phyloP scores from a whole-genome alignment of 345 rosid species.

The Citrus trifoliata region DNA sequence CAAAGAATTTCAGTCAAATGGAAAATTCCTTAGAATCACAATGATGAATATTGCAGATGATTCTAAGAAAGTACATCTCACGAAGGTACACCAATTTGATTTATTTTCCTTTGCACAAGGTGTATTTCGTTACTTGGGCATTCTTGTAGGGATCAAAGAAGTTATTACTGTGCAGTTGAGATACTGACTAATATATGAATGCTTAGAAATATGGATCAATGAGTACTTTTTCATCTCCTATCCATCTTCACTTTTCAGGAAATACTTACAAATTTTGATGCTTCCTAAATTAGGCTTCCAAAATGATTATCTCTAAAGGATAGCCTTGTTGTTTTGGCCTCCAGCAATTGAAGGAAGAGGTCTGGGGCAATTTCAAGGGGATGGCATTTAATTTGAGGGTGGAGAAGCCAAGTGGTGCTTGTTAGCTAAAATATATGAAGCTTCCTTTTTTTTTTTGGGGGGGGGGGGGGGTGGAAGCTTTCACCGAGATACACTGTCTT shows the following conservation, averaged over 20 bases:
- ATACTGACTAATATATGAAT: background rate
- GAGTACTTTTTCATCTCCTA: background rate
- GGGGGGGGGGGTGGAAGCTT: too few relatives aligned
- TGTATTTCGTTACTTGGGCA: background rate
- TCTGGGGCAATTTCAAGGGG: too few relatives aligned
- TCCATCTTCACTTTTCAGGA: background rate
- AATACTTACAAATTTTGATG: background rate
- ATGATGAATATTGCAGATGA: conserved; percentile 77
- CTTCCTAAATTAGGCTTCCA: background rate
- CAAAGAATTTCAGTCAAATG: conserved; percentile 27
- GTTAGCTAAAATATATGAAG: too few relatives aligned
- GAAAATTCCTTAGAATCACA: conserved; percentile 47
- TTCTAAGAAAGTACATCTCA: conserved; percentile 54
- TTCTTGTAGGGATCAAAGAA: background rate
- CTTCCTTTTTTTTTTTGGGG: too few relatives aligned
- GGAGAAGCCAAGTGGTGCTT: too few relatives aligned
- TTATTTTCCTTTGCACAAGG: conserved; percentile 1
- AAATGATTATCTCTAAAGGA: background rate
- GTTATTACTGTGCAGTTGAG: background rate
- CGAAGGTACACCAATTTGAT: conserved; percentile 41
- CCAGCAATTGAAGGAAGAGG: too few relatives aligned
- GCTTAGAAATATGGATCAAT: background rate
- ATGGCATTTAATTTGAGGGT: too few relatives aligned
- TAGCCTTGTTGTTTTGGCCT: background rate
- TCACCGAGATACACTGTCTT: background rate